Base-by-base conservation (phyloP, 805 yeast species). In the Kodamaea kaohsiungensis region DNA sequence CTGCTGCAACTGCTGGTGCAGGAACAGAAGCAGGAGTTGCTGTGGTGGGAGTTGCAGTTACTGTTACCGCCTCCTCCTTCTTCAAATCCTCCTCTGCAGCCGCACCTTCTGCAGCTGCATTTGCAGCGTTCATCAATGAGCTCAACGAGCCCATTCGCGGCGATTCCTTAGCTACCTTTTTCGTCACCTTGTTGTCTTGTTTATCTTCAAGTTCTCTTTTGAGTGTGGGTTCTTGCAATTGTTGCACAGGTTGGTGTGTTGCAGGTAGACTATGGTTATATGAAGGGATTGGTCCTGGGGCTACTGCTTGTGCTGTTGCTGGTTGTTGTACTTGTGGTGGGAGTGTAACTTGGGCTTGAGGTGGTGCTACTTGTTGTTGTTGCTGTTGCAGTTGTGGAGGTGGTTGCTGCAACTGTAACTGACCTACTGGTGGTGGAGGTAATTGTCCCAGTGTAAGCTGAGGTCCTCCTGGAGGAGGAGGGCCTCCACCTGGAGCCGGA, bases 151-250 rank as follows among this genome's bases (percentile, higher is more conserved):
- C 59, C 53, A 38, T 35, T 15, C 48, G 38, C 19, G 54, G 54
- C 12, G 56, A 43, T 9, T 49, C 13, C 27, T 54, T 59, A 2
- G 66, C 61, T 3, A 67, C 56, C 49, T 66, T 65, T 56, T 73
- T 67, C 39, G 62, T 46, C n/a, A 59, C 57, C 55, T 66, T 64
- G 16, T 65, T 48, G 47, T 73, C 77, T n/a, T 56, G 53, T 56
- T 72, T 73, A 12, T 72, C 77, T 2, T 76, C 79, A 53, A 76
- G 67, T 30, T 73, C 77, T 40, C 69, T 75, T 53, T 76, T 76
- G 18, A 61, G 59, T 13, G 58, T 56, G 43, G 56, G 56, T 22
- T 33, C 58, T 22, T 33, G 37, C n/a, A 19, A 18, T 18, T 42
- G 46, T 19, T 27, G 46, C 15, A 49, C 43, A n/a, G 49, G 45